Evolutionary conservation across 306 rosid genomes (phyloP), one percentile per base, ranked within the genome.

Genomic region (Ceratonia siliqua): DNA sequence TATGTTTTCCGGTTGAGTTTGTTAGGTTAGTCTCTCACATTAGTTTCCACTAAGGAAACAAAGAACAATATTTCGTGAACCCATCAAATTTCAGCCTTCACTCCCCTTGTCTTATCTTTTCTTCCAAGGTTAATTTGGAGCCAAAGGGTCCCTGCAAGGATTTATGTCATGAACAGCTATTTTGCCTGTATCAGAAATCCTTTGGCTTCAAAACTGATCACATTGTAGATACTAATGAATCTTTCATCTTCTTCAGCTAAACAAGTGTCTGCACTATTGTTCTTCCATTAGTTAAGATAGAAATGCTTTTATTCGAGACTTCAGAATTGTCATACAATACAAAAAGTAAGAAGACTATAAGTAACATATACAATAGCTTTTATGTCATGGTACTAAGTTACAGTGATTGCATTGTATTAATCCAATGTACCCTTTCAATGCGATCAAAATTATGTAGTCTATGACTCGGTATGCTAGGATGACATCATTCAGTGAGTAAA

Each of bases 401-500:
- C 73, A 18, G 14, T 57, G 32, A 30, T 20, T 82, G 30, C 61
- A 18, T 0, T n/a, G 24, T 42, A 42, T 75, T n/a, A 35, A 21
- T 27, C 54, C 38, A 45, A 39, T 54, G 2, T 35, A 21, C 21
- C 63, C 52, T 50, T 13, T 75, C 32, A 15, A 33, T 33, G 24
- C 25, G 53, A 36, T 18, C 22, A 62, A 50, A 36, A n/a, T 10
- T 6, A 62, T 3, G 0, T 21, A 57, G 45, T 69, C 66, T 49
- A 22, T 39, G 30, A 55, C 72, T 38, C 8, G 52, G 52, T n/a
- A 25, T 54, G 79, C 45, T 65, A 50, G 68, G 50, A 63, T 28
- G 70, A 59, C 79, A 48, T 53, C 75, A 32, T 69, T 75, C 14
- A 59, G 32, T 11, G 35, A 33, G 20, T 45, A 45, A 15, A 45